These are phyloP conservation scores for Botrytis deweyae DNA, from an alignment of 2,329 filamentous ascomycete genomes.

Conservation along the genomic window DNA sequence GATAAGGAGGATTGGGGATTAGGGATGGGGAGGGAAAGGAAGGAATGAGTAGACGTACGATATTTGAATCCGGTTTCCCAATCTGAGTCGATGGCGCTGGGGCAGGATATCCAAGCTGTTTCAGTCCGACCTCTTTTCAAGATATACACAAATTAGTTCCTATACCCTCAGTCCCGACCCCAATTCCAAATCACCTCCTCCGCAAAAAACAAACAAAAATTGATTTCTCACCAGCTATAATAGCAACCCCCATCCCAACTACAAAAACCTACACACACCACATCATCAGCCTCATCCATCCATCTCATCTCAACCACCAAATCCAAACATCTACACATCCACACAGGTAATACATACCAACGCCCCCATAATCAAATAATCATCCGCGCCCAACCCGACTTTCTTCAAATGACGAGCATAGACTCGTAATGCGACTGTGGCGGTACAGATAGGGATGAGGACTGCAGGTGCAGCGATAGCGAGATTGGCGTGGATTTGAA, in stretches of 20 bases:
- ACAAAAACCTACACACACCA: conserved; percentile 7
- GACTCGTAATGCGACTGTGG: conserved; percentile 3
- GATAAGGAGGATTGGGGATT: no score
- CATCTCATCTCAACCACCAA: neutral
- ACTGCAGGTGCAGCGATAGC: conserved; percentile 2
- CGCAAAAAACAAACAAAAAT: neutral
- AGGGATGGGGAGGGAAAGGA: no score
- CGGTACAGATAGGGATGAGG: conserved; percentile 11
- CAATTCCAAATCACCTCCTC: neutral
- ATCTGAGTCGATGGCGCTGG: neutral
- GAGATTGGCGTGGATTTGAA: conserved; percentile 16
- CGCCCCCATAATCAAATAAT: conserved; percentile 17
- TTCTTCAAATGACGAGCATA: conserved; percentile 10
- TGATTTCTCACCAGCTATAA: conserved; percentile 5
- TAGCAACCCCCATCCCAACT: conserved; percentile 14
- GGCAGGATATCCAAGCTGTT: conserved; percentile 16
- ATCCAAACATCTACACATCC: no score
- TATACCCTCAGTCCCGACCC: no score
- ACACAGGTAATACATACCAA: neutral
- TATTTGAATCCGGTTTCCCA: conserved; percentile 12
- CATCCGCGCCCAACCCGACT: conserved; percentile 16
- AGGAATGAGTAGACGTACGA: neutral
- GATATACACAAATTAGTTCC: neutral
- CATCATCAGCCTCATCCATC: neutral
- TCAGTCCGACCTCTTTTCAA: conserved; percentile 7